phyloP scores from a whole-genome alignment of 345 rosid genomes.

The Populus tremula region DNA sequence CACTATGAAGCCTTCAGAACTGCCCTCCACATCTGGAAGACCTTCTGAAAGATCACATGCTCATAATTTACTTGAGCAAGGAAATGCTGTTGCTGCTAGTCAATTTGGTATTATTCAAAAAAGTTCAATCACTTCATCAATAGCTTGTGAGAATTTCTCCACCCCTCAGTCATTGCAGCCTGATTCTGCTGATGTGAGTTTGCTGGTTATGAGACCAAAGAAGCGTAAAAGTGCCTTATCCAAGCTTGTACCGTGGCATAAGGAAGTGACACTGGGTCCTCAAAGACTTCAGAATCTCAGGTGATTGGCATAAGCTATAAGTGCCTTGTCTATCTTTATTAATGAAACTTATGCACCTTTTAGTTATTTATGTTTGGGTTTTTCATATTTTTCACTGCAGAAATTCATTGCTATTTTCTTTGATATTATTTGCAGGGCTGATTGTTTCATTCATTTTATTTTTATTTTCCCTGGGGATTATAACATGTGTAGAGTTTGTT shows the following conservation, averaged over 20 bases:
- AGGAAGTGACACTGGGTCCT: constrained; percentile 48
- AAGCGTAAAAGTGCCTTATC: constrained; percentile 61
- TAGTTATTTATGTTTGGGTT: not conserved
- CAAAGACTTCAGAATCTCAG: constrained; percentile 55
- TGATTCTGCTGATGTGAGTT: constrained; percentile 33
- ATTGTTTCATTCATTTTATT: not conserved
- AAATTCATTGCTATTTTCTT: not conserved
- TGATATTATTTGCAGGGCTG: not conserved
- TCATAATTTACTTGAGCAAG: constrained; percentile 33
- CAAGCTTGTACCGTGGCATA: constrained; percentile 63
- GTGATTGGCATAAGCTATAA: constrained; percentile 32
- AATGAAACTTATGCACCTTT: not conserved
- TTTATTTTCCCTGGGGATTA: not conserved
- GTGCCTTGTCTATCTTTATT: not conserved
- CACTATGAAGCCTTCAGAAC: constrained; percentile 39
- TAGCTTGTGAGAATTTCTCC: constrained; percentile 36
- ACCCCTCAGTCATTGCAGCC: constrained; percentile 38
- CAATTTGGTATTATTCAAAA: constrained; percentile 30
- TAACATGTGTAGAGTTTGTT: constrained; percentile 9
- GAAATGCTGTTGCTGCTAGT: constrained; percentile 27
- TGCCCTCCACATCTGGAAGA: constrained; percentile 35
- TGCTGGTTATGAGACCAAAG: constrained; percentile 38
- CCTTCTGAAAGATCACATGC: constrained; percentile 41
- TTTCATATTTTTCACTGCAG: not conserved
- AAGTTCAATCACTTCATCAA: constrained; percentile 22